Base-by-base conservation (phyloP, 805 yeast genomes). In the Cyberlindnera saturnus region DNA sequence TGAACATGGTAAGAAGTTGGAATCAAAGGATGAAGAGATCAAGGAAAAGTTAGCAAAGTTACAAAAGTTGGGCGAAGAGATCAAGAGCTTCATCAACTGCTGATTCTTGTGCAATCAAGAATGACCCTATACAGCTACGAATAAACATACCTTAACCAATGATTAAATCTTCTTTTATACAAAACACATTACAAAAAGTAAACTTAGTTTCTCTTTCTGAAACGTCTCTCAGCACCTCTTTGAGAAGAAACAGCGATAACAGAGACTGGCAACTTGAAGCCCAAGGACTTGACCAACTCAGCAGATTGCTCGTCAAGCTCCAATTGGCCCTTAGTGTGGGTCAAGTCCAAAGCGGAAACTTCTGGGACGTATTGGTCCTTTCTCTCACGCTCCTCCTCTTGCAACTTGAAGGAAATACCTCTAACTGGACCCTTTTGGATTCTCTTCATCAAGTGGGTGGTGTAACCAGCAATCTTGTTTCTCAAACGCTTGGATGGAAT, bases 351-450 rank as follows among this genome's bases (percentile, higher is more conserved):
- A 74, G 99, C 99, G 70, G 99, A 95, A 69, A 90, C 95, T 74
- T 90, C 98, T 77, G 99, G 99, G 67, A 95, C 99, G 78, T 90
- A 93, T 81, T 93, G 99, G 78, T 93, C 98, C 80, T 95, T 93
- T 81, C 99, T 87, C 82, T 93, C 99, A 84, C 99, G 91, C 85
- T 93, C 99, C 81, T 93, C 99, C 81, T 93, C 99, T 83, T 93
- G 99, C 70, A 93, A 87, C 77, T 95, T 95, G 96, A 93, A 93
- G 65, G 99, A 93, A 65, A 93, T 95, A 80, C 99, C 99, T 84
- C 98, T 90, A 66, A 93, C 99, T 81, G 99, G 99, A 73, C 99
- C 99, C 83, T 91, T 93, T 79, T 95, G 98, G 71, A 93, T 93
- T 82, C 99, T 90, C 83, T 88, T 93, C 99, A 93, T 95, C 75